Conservation (phyloP, 2,329 filamentous ascomycete species). For the Fusarium pininemorale region DNA sequence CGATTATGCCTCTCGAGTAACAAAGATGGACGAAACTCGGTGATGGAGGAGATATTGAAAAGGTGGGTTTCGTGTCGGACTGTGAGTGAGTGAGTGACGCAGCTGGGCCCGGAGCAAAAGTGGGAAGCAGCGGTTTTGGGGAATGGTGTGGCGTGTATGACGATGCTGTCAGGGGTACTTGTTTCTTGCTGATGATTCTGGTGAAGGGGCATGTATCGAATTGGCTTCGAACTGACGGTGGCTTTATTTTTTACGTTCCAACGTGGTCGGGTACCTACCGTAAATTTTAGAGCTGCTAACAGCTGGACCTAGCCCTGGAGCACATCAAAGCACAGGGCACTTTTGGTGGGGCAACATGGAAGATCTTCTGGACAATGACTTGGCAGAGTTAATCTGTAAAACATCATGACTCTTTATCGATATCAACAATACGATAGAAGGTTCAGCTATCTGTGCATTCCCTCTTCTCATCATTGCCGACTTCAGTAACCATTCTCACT, state of each 20-base stretch:
- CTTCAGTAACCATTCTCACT: not conserved
- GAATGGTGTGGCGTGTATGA: slow-evolving; percentile 42
- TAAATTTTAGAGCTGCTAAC: not conserved
- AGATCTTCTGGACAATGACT: not conserved
- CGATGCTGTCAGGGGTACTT: slow-evolving; percentile 30
- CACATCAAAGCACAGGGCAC: slow-evolving; percentile 28
- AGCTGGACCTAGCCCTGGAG: slow-evolving; percentile 12
- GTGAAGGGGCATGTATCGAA: not conserved
- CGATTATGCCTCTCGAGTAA: slow-evolving; percentile 12
- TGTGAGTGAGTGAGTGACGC: slow-evolving; percentile 33
- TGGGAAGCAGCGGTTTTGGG: slow-evolving; percentile 35
- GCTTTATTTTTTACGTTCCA: slow-evolving; percentile 19
- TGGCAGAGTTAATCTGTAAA: not conserved
- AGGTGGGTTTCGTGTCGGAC: slow-evolving; percentile 28
- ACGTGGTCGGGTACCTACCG: not conserved
- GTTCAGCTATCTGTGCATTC: not conserved
- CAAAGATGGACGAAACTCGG: slow-evolving; percentile 5
- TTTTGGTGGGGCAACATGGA: not conserved
- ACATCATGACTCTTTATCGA: not conserved
- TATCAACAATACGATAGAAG: not conserved
- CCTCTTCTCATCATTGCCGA: not conserved
- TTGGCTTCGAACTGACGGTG: not conserved
- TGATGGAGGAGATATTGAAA: slow-evolving; percentile 21
- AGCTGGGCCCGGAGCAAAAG: slow-evolving; percentile 38
- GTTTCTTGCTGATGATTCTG: not conserved